Evolutionary conservation across 2,329 filamentous ascomycete species (phyloP).

Genomic region (Venturia carpophila): DNA sequence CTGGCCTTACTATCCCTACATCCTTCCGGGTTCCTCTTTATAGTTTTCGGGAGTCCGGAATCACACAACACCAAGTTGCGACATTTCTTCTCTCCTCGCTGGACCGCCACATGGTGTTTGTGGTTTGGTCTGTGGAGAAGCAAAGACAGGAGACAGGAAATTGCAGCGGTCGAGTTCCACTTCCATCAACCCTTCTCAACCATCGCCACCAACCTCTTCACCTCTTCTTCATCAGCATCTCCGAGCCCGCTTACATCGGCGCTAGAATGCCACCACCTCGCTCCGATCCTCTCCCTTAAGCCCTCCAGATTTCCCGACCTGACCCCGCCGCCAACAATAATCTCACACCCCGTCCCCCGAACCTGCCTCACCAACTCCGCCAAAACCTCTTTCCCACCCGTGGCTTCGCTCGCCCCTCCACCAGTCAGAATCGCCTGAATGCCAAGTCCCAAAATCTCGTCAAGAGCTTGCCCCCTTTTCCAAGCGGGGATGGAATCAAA

Average conservation of each 20-base stretch:
- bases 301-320: slow-evolving; percentile 36
- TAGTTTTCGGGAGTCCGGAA: too few species aligned
- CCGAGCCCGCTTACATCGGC: slow-evolving; percentile 32
- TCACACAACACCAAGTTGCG: too few species aligned
- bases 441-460: slow-evolving; percentile 36
- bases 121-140: too few species aligned
- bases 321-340: slow-evolving; percentile 47
- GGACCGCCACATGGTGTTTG: too few species aligned
- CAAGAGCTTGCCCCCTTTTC: slow-evolving; percentile 24
- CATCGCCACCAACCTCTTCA: slow-evolving; percentile 19
- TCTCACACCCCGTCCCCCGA: slow-evolving; percentile 24
- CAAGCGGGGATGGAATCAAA: not conserved
- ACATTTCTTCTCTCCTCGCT: too few species aligned
- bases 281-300: slow-evolving; percentile 28
- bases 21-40: too few species aligned
- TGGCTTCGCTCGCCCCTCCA: slow-evolving; percentile 33
- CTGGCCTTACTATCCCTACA: too few species aligned
- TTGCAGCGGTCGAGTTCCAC: not conserved
- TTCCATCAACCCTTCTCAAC: not conserved
- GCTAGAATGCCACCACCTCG: slow-evolving; percentile 39
- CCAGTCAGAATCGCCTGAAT: slow-evolving; percentile 44
- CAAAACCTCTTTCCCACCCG: slow-evolving; percentile 31
- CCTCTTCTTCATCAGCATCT: slow-evolving; percentile 25
- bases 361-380: slow-evolving; percentile 22
- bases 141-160: not conserved